These are phyloP conservation scores for Breynia disticha DNA, from an alignment of 441 rosid species.

Conservation along the genomic window DNA sequence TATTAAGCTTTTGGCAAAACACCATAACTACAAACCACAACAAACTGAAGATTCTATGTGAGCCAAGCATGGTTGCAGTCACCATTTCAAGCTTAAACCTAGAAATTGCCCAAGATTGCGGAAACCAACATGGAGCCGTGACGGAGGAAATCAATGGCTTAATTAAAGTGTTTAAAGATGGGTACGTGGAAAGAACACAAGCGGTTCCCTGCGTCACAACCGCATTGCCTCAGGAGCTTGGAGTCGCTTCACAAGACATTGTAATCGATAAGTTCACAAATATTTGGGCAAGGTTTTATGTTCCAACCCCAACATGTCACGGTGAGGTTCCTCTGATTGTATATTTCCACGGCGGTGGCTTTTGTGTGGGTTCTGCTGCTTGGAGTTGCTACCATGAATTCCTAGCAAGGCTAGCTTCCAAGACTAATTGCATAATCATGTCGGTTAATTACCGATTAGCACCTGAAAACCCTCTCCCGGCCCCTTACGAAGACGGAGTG, in stretches of 20 bases:
- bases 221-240: slow-evolving; percentile 28
- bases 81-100: slow-evolving; percentile 20
- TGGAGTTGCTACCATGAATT: slow-evolving; percentile 81
- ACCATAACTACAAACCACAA: not conserved
- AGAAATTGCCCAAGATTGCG: slow-evolving; percentile 15
- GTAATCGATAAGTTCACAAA: slow-evolving; percentile 36
- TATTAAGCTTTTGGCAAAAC: not conserved
- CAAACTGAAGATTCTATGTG: not conserved
- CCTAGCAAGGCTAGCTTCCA: slow-evolving; percentile 38
- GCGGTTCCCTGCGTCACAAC: slow-evolving; percentile 38
- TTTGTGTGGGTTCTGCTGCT: slow-evolving; percentile 69
- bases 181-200: slow-evolving; percentile 51
- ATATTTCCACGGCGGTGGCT: slow-evolving; percentile 88
- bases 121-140: slow-evolving; percentile 33
- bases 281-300: slow-evolving; percentile 62
- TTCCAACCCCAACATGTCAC: slow-evolving; percentile 21
- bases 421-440: slow-evolving; percentile 42
- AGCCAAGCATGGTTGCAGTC: slow-evolving; percentile 30
- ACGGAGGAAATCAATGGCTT: slow-evolving; percentile 58
- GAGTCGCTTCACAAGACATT: slow-evolving; percentile 41
- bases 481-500: slow-evolving; percentile 65
- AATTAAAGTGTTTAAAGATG: slow-evolving; percentile 52
- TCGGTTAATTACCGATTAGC: slow-evolving; percentile 70
- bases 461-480: slow-evolving; percentile 71
- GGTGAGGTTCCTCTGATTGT: slow-evolving; percentile 42